Base-by-base conservation (phyloP, 176 grass and related monocot species). In the Avena sativa region DNA sequence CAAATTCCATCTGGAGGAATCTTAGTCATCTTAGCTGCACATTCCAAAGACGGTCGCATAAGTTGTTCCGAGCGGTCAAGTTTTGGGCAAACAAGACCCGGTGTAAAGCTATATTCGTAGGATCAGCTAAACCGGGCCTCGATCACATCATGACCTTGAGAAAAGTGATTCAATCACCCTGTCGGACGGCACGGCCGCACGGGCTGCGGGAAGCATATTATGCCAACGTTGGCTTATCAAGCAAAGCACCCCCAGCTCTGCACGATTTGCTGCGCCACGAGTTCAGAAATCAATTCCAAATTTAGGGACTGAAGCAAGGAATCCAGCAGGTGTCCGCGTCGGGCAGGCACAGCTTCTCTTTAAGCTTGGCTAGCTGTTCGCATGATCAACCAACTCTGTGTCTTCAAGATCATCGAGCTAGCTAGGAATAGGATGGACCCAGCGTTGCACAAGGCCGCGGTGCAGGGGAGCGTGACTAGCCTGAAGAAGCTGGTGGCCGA, bases 401-500 rank as follows among this genome's bases (percentile, higher is more conserved):
- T 34, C 15, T 56, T 8, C 16, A 7, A 14, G 26, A 77, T 56
- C 46, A 48, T 48, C 74, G 26, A 56, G 59, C 8, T 62, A 43
- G 36, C 38, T 48, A 76, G 50, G 49, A 76, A 76, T 19, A 55
- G 69, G 68, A 97, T 97, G 94, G 63, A 92, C 34, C 87, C 80
- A 4, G 6, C 1, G 12, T 19, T 97, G 79, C 52, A 90, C 86
- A 85, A 84, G 84, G 94, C 92, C 2, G 90, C 86, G 63, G 75
- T 72, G 26, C 86, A 85, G 23, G 90, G 90, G 4, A 46, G 40
- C 50, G 84, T 87, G 52, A 0, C 13, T 61, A 60, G 77, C 12
- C 87, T 94, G 57, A 63, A 0, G 51, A 0, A 8, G 10, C 59
- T 90, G 80, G 13, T 89, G 77, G 2, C 0, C 17, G 1, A 2